Percentiles rank a stretch among this genome's conserved stretches.
phyloP scores from a whole-genome alignment of 768 basidiomycete genomes.

The Suillus spraguei region DNA sequence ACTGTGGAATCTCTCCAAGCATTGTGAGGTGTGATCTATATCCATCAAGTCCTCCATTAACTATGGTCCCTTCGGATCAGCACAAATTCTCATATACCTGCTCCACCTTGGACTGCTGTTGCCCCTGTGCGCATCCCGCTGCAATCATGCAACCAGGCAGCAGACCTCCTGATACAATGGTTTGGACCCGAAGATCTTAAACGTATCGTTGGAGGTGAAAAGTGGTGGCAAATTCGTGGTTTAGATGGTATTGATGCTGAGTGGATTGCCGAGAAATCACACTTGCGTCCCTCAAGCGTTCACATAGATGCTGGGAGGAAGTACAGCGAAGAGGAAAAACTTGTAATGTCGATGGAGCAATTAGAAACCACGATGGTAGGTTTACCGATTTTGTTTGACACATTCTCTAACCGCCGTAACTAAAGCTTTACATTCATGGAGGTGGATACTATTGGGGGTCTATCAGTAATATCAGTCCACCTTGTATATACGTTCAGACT shows the following conservation, averaged over 20 bases:
- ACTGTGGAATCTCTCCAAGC: constrained; percentile 73
- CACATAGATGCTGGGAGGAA: constrained; percentile 31
- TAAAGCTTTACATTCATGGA: constrained; percentile 67
- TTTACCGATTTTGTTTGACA: neutral
- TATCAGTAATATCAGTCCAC: constrained; percentile 42
- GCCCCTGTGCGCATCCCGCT: constrained; percentile 60
- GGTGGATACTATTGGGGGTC: constrained; percentile 72
- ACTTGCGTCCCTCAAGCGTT: constrained; percentile 31
- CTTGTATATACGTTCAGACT: constrained; percentile 4
- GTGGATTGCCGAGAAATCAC: constrained; percentile 59
- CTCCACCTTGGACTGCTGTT: constrained; percentile 67
- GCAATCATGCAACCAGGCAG: constrained; percentile 57
- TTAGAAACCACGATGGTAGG: constrained; percentile 59
- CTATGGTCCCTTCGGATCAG: constrained; percentile 28
- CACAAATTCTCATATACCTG: constrained; percentile 70
- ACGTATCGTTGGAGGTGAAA: constrained; percentile 69
- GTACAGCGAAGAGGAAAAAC: constrained; percentile 39
- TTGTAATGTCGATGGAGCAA: constrained; percentile 52
- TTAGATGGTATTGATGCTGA: constrained; percentile 68
- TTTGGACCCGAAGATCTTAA: constrained; percentile 73
- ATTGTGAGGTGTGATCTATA: constrained; percentile 42
- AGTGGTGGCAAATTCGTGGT: constrained; percentile 86
- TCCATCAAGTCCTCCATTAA: neutral
- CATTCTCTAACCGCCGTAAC: constrained; percentile 3
- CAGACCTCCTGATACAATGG: constrained; percentile 69